These are phyloP conservation scores for Cicer arietinum DNA, from an alignment of 306 rosid species.

Conservation along the genomic window DNA sequence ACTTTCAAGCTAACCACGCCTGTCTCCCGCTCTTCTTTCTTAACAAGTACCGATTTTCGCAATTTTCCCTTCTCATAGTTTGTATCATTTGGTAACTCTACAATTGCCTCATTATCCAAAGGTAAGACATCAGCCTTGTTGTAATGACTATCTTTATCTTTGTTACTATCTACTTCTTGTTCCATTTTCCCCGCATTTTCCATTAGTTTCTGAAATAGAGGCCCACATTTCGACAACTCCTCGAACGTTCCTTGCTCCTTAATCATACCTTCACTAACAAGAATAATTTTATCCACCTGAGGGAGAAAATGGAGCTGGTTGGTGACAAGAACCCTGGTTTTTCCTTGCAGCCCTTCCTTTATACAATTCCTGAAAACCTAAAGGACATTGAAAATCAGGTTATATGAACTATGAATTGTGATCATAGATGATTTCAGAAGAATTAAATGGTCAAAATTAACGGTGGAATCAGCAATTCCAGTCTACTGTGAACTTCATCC, in stretches of 20 bases:
- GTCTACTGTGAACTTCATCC: no score
- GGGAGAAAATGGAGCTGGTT: constrained; percentile 96
- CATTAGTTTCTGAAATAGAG: constrained; percentile 84
- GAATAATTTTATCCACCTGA: constrained; percentile 76
- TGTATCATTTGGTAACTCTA: constrained; percentile 50
- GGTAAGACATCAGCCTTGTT: constrained; percentile 42
- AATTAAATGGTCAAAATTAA: constrained; percentile 13
- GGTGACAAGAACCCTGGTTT: constrained; percentile 90
- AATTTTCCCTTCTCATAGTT: constrained; percentile 57
- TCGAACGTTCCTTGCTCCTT: constrained; percentile 89
- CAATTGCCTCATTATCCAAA: constrained; percentile 42
- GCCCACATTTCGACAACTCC: constrained; percentile 71
- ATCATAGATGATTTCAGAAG: constrained; percentile 6
- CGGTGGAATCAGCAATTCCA: neutral
- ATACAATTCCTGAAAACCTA: constrained; percentile 85
- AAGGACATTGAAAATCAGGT: constrained; percentile 32
- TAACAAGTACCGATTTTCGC: constrained; percentile 67
- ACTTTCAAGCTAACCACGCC: constrained; percentile 87
- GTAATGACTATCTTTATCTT: constrained; percentile 33
- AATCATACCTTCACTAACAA: constrained; percentile 70
- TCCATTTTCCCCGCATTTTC: constrained; percentile 92
- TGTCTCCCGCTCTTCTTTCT: constrained; percentile 87
- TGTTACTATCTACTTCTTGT: constrained; percentile 52
- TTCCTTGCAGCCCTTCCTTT: constrained; percentile 78
- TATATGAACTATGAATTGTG: constrained; percentile 1